Evolutionary conservation across 23 red algal genomes (phyloP).

Genomic region (Gracilaria caudata): DNA sequence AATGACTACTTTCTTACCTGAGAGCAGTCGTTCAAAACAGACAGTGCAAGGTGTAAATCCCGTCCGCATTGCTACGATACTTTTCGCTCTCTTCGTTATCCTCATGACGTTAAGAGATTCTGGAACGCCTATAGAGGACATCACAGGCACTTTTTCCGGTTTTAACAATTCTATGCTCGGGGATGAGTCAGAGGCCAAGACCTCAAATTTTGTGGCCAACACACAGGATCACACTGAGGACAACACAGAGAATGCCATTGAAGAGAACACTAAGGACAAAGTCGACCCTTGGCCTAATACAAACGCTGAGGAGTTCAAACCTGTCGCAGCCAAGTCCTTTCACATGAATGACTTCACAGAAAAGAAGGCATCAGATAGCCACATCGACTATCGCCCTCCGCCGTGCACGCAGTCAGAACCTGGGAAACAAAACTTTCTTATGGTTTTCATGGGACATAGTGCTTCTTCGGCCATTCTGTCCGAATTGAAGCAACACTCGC

Average conservation of each 20-base stretch:
- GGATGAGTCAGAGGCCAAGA: background rate
- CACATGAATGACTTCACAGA: background rate
- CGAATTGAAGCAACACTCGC: constrained; percentile 53
- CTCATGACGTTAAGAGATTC: constrained; percentile 23
- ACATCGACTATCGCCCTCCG: constrained; percentile 2
- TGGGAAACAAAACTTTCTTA: constrained; percentile 41
- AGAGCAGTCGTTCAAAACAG: constrained; percentile 1
- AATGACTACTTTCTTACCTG: background rate
- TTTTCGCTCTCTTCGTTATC: constrained; percentile 2
- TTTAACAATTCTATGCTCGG: background rate
- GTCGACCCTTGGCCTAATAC: background rate
- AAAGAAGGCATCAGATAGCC: background rate
- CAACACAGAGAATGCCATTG: background rate
- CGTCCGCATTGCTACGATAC: background rate
- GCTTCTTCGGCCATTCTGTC: constrained; percentile 73
- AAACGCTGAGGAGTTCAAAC: background rate
- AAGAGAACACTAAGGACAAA: background rate
- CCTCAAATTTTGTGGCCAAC: background rate
- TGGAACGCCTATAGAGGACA: background rate
- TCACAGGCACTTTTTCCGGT: too few relatives aligned
- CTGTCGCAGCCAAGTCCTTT: background rate
- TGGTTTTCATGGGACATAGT: constrained; percentile 74
- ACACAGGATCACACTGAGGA: background rate
- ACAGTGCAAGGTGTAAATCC: background rate
- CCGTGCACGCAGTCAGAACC: constrained; percentile 10